Conservation (phyloP, 1,284 basidiomycete species). For the Microbotryum lychnidis-dioicae region DNA sequence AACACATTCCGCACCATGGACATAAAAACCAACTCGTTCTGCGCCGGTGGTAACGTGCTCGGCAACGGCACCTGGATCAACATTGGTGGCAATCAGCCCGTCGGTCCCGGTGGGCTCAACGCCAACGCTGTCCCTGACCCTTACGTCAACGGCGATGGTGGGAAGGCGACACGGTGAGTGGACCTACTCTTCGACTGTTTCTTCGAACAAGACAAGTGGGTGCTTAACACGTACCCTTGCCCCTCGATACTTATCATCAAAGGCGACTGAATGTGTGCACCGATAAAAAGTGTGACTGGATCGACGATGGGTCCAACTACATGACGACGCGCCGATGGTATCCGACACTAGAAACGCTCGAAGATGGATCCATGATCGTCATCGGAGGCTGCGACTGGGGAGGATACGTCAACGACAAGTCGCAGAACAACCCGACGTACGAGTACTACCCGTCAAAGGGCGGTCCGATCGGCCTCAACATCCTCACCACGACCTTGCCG, state of each 20-base stretch:
- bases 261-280: conserved; percentile 66
- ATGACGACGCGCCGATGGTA: conserved; percentile 79
- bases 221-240: background rate
- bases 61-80: conserved; percentile 52
- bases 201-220: background rate
- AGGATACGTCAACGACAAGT: conserved; percentile 71
- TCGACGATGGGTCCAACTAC: conserved; percentile 52
- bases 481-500: conserved; percentile 73
- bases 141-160: conserved; percentile 56
- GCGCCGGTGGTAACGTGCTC: conserved; percentile 45
- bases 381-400: conserved; percentile 60
- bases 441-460: conserved; percentile 67
- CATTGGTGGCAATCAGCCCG: conserved; percentile 66
- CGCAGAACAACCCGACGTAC: conserved; percentile 73
- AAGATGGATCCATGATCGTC: conserved; percentile 48
- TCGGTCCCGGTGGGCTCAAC: conserved; percentile 58
- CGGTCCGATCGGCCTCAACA: conserved; percentile 57
- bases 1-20: conserved; percentile 52
- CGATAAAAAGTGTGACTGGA: conserved; percentile 62
- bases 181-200: too few species aligned
- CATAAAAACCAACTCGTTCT: conserved; percentile 66
- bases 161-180: conserved; percentile 45
- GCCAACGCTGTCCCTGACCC: conserved; percentile 41
- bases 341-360: conserved; percentile 49
- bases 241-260: too few species aligned